Base-by-base conservation (phyloP, 495 filamentous ascomycete genomes). In the Penicillium dipodomyicola region DNA sequence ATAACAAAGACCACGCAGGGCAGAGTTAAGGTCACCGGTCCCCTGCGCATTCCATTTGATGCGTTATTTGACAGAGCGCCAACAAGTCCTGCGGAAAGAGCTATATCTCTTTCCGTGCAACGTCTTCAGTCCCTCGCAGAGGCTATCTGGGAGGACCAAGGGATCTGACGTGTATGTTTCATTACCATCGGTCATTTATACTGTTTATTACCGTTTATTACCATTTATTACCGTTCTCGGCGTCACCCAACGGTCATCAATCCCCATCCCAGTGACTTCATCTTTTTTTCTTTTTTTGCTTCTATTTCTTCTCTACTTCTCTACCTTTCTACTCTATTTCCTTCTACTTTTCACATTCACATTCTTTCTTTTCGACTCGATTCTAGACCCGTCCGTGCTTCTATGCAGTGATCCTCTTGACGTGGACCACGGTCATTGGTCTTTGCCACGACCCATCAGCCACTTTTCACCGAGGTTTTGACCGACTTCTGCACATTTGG, bases 341-440 rank as follows among this genome's bases (percentile, higher is more conserved):
- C 20, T 20, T 20, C 20, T 20, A 20, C 20, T 20, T 20, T 20
- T 20, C 20, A 20, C 20, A 20, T 20, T 20, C 20, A 20, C 20
- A 20, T 20, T 55, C 52, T 30, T 27, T 32, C 23, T 23, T 49
- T 51, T 27, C 8, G 5, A 51, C 48, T 10, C 20, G 27, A 22
- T 53, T 64, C 63, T 64, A 62, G 62, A 64, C 65, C 65, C 59
- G 0, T 33, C 30, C 30, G 30, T 12, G 63, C 58, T 63, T 29
- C 27, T 0, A 29, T 68, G 65, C 63, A 62, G 65, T 56, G 41
- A 56, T 17, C 50, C 62, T 52, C 64, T 61, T 72, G 74, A 77
- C 74, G 74, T 77, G 74, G 74, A 66, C 67, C 48, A 54, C 63
- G 43, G 45, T 70, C 64, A 77, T 77, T 77, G 74, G 74, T 40